Evolutionary conservation across 331 rosid genomes (phyloP).

Genomic region (Saraca asoca): DNA sequence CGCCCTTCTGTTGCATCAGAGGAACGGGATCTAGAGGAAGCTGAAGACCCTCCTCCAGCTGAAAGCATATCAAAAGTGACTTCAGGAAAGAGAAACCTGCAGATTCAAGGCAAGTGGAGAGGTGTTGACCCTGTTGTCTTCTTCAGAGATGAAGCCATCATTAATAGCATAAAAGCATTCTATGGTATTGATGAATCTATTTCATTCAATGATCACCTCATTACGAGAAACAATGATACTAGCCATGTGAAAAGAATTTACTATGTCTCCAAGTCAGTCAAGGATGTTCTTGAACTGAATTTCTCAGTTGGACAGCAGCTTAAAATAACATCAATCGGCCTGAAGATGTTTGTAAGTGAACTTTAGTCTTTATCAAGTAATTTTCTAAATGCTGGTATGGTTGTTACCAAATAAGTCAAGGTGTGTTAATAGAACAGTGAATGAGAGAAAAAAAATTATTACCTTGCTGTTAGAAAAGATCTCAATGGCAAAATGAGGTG

Average conservation of each 20-base stretch:
- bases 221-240: slow-evolving; percentile 76
- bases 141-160: slow-evolving; percentile 70
- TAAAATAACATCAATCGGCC: slow-evolving; percentile 88
- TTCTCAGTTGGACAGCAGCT: slow-evolving; percentile 91
- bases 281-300: slow-evolving; percentile 84
- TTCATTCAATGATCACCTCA: slow-evolving; percentile 79
- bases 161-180: slow-evolving; percentile 72
- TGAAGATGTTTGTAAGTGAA: slow-evolving; percentile 95
- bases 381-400: slow-evolving; percentile 7
- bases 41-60: slow-evolving; percentile 38
- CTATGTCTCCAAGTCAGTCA: slow-evolving; percentile 79
- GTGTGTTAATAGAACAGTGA: neutral
- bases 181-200: slow-evolving; percentile 76
- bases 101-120: slow-evolving; percentile 91
- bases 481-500: neutral
- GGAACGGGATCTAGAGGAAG: slow-evolving; percentile 46
- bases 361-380: slow-evolving; percentile 16
- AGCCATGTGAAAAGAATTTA: slow-evolving; percentile 88
- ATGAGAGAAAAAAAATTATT: slow-evolving; percentile 5
- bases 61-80: slow-evolving; percentile 43
- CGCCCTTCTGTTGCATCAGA: slow-evolving; percentile 39
- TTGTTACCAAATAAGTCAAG: neutral
- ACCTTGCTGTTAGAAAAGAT: neutral
- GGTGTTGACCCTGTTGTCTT: slow-evolving; percentile 98
- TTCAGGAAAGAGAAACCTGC: slow-evolving; percentile 74